Percentiles rank a stretch among this genome's conserved stretches.
Evolutionary conservation across 768 basidiomycete genomes (phyloP).

Genomic region (Mycena olivaceomarginata): DNA sequence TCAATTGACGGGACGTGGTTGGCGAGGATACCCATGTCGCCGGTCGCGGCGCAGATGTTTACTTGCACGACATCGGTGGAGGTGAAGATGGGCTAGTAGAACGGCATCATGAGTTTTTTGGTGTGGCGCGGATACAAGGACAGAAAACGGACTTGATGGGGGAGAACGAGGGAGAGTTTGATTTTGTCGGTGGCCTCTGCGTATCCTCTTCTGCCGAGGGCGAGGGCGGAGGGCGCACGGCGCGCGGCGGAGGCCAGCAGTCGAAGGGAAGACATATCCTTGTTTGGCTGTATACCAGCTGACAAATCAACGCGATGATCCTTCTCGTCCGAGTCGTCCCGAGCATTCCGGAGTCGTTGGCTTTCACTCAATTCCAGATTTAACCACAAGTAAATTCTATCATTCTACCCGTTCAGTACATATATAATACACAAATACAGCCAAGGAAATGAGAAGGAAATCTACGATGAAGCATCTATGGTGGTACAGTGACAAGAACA

Average conservation of each 20-base stretch:
- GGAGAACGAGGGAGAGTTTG: slow-evolving; percentile 93
- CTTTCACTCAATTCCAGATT: too few species aligned
- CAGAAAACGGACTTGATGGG: slow-evolving; percentile 87
- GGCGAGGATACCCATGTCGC: slow-evolving; percentile 99
- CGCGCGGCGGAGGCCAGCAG: slow-evolving; percentile 79
- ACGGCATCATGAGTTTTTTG: background rate
- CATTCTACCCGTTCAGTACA: too few species aligned
- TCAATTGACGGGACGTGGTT: slow-evolving; percentile 99
- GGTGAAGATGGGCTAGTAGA: slow-evolving; percentile 88
- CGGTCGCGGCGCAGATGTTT: slow-evolving; percentile 94
- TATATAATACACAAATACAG: too few species aligned
- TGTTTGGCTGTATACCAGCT: slow-evolving; percentile 2
- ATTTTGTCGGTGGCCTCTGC: slow-evolving; percentile 95
- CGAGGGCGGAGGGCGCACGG: slow-evolving; percentile 71
- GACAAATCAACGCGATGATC: background rate
- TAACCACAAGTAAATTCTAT: too few species aligned
- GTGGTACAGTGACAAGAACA: too few species aligned
- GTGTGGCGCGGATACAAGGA: background rate
- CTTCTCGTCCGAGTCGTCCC: background rate
- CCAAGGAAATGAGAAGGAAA: too few species aligned
- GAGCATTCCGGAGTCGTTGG: background rate
- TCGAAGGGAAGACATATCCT: slow-evolving; percentile 83
- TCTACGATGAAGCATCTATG: too few species aligned
- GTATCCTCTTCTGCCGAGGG: slow-evolving; percentile 86
- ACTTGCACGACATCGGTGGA: slow-evolving; percentile 96